These are phyloP conservation scores for Aspergillus bertholletiae DNA, from an alignment of 495 filamentous ascomycete species.

Conservation along the genomic window DNA sequence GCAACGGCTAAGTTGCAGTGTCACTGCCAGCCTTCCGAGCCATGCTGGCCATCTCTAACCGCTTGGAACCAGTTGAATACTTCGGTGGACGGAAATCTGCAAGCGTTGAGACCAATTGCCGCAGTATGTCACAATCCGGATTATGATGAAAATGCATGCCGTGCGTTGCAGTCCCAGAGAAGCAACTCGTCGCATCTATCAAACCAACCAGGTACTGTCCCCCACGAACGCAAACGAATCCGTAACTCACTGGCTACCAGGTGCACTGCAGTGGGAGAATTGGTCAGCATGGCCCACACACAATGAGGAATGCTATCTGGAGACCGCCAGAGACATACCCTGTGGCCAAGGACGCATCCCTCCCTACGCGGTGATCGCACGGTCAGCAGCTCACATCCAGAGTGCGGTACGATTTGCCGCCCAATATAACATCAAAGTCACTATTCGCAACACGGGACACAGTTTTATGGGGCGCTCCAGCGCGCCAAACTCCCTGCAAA, in stretches of 20 bases:
- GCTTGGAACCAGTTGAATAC: constrained; percentile 16
- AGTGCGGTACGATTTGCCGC: constrained; percentile 50
- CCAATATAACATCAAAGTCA: constrained; percentile 43
- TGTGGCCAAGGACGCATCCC: constrained; percentile 7
- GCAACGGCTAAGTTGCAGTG: neutral
- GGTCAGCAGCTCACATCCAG: constrained; percentile 31
- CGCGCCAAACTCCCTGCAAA: constrained; percentile 41
- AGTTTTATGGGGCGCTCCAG: constrained; percentile 48
- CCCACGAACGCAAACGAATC: neutral
- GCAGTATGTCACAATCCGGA: constrained; percentile 11
- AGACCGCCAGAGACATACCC: neutral
- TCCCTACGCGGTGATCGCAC: neutral
- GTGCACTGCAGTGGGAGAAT: neutral
- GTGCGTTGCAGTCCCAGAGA: neutral
- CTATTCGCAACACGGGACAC: constrained; percentile 65
- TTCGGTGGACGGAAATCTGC: constrained; percentile 13
- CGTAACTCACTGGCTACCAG: neutral
- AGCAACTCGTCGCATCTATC: neutral
- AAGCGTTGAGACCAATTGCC: constrained; percentile 10
- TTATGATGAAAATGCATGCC: constrained; percentile 9
- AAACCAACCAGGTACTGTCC: neutral
- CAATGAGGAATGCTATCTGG: constrained; percentile 18
- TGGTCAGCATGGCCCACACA: neutral
- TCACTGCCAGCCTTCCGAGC: constrained; percentile 3
- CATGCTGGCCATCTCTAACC: constrained; percentile 14